These are phyloP conservation scores for Mortierella sp. DNA, from an alignment of 371 early-diverging fungal genomes.

Conservation along the genomic window DNA sequence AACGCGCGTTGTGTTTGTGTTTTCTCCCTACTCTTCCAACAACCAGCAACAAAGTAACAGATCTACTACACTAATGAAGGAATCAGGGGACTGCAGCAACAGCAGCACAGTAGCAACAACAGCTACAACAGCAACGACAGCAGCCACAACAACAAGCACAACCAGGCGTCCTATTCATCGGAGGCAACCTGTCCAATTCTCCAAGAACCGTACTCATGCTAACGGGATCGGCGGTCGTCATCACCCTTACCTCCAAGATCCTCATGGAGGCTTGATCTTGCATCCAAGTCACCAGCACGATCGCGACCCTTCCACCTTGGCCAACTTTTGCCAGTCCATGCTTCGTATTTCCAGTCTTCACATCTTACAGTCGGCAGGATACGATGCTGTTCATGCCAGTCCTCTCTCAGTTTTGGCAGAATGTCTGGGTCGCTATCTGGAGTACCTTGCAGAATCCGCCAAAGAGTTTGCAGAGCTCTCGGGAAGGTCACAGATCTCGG, in stretches of 20 bases:
- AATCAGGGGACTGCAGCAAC: slow-evolving; percentile 22
- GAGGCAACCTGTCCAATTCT: slow-evolving; percentile 19
- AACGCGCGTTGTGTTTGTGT: background rate
- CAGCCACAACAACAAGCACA: slow-evolving; percentile 9
- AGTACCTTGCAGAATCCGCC: slow-evolving; percentile 43
- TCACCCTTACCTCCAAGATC: slow-evolving; percentile 9
- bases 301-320: slow-evolving; percentile 30
- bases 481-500: slow-evolving; percentile 45
- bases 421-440: slow-evolving; percentile 45
- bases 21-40: background rate
- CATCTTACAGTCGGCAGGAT: slow-evolving; percentile 46
- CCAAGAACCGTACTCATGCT: slow-evolving; percentile 16
- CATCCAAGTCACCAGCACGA: slow-evolving; percentile 30
- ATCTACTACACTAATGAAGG: slow-evolving; percentile 15
- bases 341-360: slow-evolving; percentile 48
- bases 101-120: no score
- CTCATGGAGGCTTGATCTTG: slow-evolving; percentile 15
- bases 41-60: no score
- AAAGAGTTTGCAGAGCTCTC: slow-evolving; percentile 51
- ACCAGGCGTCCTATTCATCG: slow-evolving; percentile 31
- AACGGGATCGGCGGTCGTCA: slow-evolving; percentile 9
- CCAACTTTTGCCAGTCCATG: slow-evolving; percentile 52
- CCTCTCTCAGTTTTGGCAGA: slow-evolving; percentile 40
- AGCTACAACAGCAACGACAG: slow-evolving; percentile 4
- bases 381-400: slow-evolving; percentile 49